Conservation (phyloP, 345 rosid genomes). For the Melaleuca alternifolia region DNA sequence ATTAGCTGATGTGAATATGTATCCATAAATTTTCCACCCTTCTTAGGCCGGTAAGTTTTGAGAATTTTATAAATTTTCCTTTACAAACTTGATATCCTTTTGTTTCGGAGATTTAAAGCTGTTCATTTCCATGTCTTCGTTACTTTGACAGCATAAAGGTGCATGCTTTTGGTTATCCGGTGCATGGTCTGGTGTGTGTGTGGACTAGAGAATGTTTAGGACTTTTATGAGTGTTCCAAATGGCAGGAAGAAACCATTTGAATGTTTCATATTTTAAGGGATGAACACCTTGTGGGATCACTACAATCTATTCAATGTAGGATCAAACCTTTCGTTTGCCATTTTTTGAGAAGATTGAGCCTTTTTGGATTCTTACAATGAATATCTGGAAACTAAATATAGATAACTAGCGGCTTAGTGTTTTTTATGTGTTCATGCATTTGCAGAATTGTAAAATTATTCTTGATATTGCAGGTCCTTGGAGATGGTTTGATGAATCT, state of each 20-base stretch:
- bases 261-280: background rate
- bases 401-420: background rate
- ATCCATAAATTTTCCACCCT: background rate
- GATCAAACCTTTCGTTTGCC: background rate
- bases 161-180: background rate
- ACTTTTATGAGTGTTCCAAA: background rate
- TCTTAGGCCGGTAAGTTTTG: background rate
- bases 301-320: background rate
- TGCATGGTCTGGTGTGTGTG: background rate
- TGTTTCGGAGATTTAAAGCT: background rate
- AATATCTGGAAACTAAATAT: background rate
- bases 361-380: background rate
- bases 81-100: background rate
- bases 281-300: background rate
- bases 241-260: background rate
- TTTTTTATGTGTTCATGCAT: background rate
- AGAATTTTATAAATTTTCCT: background rate
- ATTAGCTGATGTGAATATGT: background rate
- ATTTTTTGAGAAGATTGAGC: background rate
- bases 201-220: background rate
- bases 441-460: background rate
- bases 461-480: slow-evolving; percentile 57
- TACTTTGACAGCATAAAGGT: background rate
- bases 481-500: slow-evolving; percentile 99
- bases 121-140: background rate